A percentile compares a stretch with the other conserved stretches of the same genome.
phyloP scores from a whole-genome alignment of 2,329 filamentous ascomycete genomes.

The Delphinella strobiligena region DNA sequence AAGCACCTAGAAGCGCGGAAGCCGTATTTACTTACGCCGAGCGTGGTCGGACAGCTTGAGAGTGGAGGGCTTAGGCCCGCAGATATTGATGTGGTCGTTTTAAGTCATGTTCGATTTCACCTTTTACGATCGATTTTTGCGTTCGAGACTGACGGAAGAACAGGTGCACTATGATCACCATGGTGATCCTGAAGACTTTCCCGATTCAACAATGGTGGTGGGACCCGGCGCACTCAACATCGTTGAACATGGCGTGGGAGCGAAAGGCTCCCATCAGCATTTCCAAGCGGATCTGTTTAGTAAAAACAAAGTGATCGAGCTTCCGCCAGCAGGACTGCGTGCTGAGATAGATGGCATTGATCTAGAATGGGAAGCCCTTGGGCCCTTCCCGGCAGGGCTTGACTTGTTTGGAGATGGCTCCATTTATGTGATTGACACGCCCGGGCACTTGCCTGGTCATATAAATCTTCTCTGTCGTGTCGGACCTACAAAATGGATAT shows the following conservation, averaged over 20 bases:
- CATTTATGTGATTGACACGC: constrained; percentile 36
- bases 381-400: constrained; percentile 31
- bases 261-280: constrained; percentile 24
- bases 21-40: constrained; percentile 33
- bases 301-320: constrained; percentile 30
- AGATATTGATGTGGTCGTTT: constrained; percentile 30
- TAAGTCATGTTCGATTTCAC: constrained; percentile 32
- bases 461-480: constrained; percentile 37
- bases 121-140: too few relatives aligned
- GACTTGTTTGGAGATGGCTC: constrained; percentile 37
- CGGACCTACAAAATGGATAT: constrained; percentile 30
- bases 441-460: constrained; percentile 41
- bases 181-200: constrained; percentile 43
- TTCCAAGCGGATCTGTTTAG: constrained; percentile 34
- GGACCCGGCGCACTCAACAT: constrained; percentile 36
- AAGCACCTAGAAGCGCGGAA: constrained; percentile 34
- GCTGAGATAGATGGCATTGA: constrained; percentile 1
- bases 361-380: constrained; percentile 30
- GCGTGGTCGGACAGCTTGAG: constrained; percentile 29
- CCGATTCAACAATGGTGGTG: constrained; percentile 36
- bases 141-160: background rate
- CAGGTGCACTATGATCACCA: constrained; percentile 45
- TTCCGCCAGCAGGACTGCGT: constrained; percentile 10
- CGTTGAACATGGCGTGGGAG: constrained; percentile 19
- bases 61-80: constrained; percentile 24